Conservation (phyloP, 352 stramenopile genomes). For the Phytopythium kandeliae region DNA sequence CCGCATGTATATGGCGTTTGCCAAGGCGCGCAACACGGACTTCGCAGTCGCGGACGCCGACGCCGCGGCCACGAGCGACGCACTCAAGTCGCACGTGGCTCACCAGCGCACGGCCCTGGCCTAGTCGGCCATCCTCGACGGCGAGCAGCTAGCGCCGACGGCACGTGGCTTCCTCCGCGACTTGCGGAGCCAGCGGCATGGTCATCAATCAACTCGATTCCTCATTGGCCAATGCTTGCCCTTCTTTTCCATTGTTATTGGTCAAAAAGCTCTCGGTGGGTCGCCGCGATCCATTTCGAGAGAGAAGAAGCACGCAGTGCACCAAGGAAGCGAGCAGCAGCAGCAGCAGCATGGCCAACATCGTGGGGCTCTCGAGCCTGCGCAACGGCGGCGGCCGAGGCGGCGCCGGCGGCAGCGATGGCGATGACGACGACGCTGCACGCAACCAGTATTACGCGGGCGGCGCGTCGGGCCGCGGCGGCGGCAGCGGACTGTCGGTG, state of each 20-base stretch:
- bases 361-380: constrained; percentile 75
- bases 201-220: too few species aligned
- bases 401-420: constrained; percentile 16
- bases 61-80: constrained; percentile 31
- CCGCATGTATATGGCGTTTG: constrained; percentile 63
- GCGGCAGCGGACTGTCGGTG: constrained; percentile 71
- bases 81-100: constrained; percentile 44
- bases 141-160: too few species aligned
- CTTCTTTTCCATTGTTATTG: too few species aligned
- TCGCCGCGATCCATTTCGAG: too few species aligned
- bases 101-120: constrained; percentile 70
- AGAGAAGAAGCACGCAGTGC: too few species aligned
- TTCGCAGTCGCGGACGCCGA: constrained; percentile 56
- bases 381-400: constrained; percentile 32
- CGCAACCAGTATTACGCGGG: constrained; percentile 74
- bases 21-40: constrained; percentile 61
- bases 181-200: too few species aligned
- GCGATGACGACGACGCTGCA: constrained; percentile 25
- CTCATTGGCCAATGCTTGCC: too few species aligned
- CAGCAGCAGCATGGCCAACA: constrained; percentile 85
- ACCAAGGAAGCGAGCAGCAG: too few species aligned
- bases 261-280: too few species aligned
- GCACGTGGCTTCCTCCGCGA: too few species aligned
- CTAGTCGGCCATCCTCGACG: too few species aligned
- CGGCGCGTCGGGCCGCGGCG: constrained; percentile 54